A percentile compares a stretch with the other conserved stretches of the same genome.
These are phyloP conservation scores for Davidsoniella virescens DNA, from an alignment of 2,329 filamentous ascomycete species.

Conservation along the genomic window DNA sequence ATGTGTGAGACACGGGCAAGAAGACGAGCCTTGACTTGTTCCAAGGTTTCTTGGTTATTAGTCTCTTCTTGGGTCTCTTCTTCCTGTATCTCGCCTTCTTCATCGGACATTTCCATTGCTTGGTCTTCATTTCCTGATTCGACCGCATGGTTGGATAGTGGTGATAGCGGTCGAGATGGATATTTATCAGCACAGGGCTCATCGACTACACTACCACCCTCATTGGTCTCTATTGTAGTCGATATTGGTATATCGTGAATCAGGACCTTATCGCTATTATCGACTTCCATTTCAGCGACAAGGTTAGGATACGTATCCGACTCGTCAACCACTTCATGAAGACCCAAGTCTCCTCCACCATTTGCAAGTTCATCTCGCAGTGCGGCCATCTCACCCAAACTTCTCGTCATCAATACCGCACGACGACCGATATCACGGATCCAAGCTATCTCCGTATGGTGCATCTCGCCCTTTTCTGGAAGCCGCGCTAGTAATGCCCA, in stretches of 20 bases:
- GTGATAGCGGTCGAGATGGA: background rate
- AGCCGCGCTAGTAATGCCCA: slow-evolving; percentile 69
- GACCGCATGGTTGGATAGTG: background rate
- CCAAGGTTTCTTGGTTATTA: slow-evolving; percentile 21
- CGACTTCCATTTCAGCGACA: slow-evolving; percentile 15
- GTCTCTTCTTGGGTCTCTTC: slow-evolving; percentile 2
- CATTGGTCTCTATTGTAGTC: background rate
- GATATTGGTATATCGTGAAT: background rate
- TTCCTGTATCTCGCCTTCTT: slow-evolving; percentile 22
- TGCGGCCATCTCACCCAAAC: slow-evolving; percentile 35
- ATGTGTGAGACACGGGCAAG: slow-evolving; percentile 27
- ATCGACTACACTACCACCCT: too few relatives aligned
- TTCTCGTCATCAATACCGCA: slow-evolving; percentile 45
- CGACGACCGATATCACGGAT: slow-evolving; percentile 67
- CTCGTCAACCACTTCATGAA: slow-evolving; percentile 31
- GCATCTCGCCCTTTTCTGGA: slow-evolving; percentile 57
- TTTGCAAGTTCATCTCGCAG: slow-evolving; percentile 27
- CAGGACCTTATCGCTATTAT: slow-evolving; percentile 17
- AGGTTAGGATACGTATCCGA: slow-evolving; percentile 21
- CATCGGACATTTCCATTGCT: slow-evolving; percentile 28
- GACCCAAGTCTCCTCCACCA: slow-evolving; percentile 21
- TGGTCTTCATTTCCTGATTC: slow-evolving; percentile 15
- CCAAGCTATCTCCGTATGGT: slow-evolving; percentile 57
- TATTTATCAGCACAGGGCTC: background rate
- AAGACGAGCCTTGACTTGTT: slow-evolving; percentile 32